These are phyloP conservation scores for Eimeria zaria DNA, from an alignment of 169 alveolate genomes.

Conservation along the genomic window DNA sequence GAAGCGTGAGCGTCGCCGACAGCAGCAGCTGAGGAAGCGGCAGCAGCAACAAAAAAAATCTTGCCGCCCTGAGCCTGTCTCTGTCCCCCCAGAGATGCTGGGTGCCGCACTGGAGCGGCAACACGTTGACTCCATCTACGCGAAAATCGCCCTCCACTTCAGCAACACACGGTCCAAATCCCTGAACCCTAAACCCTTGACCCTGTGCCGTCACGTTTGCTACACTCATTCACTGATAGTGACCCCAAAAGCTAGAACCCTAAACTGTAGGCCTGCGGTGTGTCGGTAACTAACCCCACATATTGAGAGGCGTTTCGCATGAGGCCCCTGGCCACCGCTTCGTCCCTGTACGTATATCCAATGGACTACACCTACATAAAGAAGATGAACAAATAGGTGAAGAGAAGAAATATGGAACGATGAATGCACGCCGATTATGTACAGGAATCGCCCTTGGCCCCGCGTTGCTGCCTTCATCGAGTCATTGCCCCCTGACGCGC, in stretches of 20 bases:
- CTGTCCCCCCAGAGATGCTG: conserved; percentile 56
- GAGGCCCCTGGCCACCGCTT: neutral
- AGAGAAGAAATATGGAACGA: neutral
- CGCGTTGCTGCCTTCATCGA: conserved; percentile 94
- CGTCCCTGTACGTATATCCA: neutral
- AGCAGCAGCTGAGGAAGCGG: conserved; percentile 33
- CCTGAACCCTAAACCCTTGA: neutral
- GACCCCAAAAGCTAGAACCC: too few species aligned
- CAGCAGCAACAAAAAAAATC: conserved; percentile 18
- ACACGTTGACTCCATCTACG: conserved; percentile 50
- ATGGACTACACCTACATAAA: neutral
- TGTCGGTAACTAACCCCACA: neutral
- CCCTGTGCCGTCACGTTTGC: neutral
- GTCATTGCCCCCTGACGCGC: conserved; percentile 92
- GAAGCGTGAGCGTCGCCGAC: conserved; percentile 51
- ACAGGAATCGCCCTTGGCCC: conserved; percentile 99
- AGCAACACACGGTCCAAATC: conserved; percentile 37
- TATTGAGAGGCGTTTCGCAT: neutral
- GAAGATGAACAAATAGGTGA: neutral
- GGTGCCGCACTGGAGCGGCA: conserved; percentile 60
- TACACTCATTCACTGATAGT: too few species aligned
- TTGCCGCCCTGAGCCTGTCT: conserved; percentile 53
- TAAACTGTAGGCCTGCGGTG: neutral
- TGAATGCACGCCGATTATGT: neutral
- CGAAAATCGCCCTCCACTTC: conserved; percentile 58